These are phyloP conservation scores for Oropetium thomaeum DNA, from an alignment of 176 grass and related monocot species.

Conservation along the genomic window DNA sequence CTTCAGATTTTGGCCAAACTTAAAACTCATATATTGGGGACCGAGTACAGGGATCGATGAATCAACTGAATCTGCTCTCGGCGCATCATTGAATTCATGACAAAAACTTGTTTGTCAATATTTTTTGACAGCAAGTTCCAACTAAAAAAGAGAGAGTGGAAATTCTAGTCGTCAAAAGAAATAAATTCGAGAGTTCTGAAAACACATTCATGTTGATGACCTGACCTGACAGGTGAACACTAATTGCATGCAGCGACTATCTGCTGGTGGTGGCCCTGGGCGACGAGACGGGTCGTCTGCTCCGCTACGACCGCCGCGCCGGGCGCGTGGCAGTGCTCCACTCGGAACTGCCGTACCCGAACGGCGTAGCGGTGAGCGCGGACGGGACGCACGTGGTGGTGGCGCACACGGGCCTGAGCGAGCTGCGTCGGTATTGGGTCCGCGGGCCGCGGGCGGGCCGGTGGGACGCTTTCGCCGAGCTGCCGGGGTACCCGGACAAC, in stretches of 20 bases:
- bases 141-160: too few relatives aligned
- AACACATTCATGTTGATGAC: not conserved
- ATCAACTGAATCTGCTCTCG: too few relatives aligned
- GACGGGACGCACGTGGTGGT: constrained; percentile 58
- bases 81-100: too few relatives aligned
- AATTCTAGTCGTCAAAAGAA: too few relatives aligned
- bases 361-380: constrained; percentile 52
- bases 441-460: constrained; percentile 18
- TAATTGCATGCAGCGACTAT: constrained; percentile 47
- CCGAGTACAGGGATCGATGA: too few relatives aligned
- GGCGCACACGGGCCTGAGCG: constrained; percentile 43
- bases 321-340: constrained; percentile 47
- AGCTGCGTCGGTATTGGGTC: constrained; percentile 51
- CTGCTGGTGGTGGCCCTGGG: constrained; percentile 41
- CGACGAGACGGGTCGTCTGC: constrained; percentile 58
- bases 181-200: not conserved
- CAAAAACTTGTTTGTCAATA: too few relatives aligned
- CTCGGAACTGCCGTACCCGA: constrained; percentile 55
- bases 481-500: constrained; percentile 85
- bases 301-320: constrained; percentile 47
- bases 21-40: too few relatives aligned
- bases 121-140: too few relatives aligned
- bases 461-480: constrained; percentile 46
- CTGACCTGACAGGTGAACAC: too few relatives aligned
- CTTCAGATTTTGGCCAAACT: too few relatives aligned